Percentiles rank a stretch among this genome's conserved stretches.
These are phyloP conservation scores for Lathyrus tuberosus DNA, from an alignment of 306 rosid species.

Conservation along the genomic window DNA sequence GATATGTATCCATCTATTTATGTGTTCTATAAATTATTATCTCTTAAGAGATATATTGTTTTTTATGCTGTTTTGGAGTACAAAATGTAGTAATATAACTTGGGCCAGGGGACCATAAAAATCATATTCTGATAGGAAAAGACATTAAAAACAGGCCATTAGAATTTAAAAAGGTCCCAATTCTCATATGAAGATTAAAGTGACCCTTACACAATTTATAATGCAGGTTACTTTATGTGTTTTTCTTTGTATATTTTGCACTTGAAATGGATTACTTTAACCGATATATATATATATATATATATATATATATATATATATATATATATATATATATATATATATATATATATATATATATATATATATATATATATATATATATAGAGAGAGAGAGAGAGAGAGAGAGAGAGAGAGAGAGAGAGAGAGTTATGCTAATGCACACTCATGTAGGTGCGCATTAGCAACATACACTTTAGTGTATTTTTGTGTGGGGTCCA, in stretches of 20 bases:
- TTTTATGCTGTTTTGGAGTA: conserved; percentile 8
- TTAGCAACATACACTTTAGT: no score
- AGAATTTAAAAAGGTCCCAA: conserved; percentile 50
- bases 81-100: conserved; percentile 27
- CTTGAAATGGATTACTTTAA: no score
- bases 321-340: no score
- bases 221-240: conserved; percentile 21
- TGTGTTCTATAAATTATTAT: conserved; percentile 11
- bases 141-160: conserved; percentile 37
- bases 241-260: not conserved
- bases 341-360: no score
- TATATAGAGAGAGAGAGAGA: no score
- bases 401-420: no score
- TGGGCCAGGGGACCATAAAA: conserved; percentile 44
- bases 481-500: no score
- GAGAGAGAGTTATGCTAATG: no score
- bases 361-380: no score
- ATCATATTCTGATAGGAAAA: conserved; percentile 44
- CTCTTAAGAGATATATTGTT: conserved; percentile 5
- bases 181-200: conserved; percentile 53
- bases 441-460: no score
- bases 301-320: no score
- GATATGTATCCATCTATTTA: not conserved
- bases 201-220: conserved; percentile 39
- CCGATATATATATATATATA: no score